Evolutionary conservation across 2,329 filamentous ascomycete species (phyloP).

Genomic region (Cadophora malorum): DNA sequence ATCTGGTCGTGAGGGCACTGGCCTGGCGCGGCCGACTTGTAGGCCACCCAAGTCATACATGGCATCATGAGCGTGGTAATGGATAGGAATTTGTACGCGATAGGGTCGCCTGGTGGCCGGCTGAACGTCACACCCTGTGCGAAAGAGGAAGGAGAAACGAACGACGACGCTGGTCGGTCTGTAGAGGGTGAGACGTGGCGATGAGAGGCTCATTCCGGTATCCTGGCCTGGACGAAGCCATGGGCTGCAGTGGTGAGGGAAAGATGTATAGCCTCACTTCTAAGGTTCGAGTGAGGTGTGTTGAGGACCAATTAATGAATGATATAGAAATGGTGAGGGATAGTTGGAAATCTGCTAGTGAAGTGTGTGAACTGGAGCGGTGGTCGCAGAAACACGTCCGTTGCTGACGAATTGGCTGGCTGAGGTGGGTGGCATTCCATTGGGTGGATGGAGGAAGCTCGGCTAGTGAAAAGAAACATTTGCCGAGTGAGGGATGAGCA

Average conservation of each 20-base stretch:
- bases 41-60: neutral
- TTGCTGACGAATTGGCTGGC: conserved; percentile 5
- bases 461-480: conserved; percentile 4
- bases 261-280: conserved; percentile 1
- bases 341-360: neutral
- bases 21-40: conserved; percentile 1
- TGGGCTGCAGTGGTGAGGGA: neutral
- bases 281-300: conserved; percentile 7
- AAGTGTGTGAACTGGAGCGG: conserved; percentile 13
- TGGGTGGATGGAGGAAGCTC: neutral
- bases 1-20: neutral
- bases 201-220: neutral
- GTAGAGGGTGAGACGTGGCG: neutral
- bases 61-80: neutral
- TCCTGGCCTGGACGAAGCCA: neutral
- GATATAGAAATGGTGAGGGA: neutral
- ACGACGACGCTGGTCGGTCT: neutral
- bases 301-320: conserved; percentile 3
- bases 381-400: conserved; percentile 35
- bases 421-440: neutral
- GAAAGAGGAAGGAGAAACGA: conserved; percentile 2
- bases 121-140: neutral
- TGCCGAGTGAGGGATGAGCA: neutral
- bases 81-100: neutral
- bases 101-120: neutral